A percentile compares a stretch with the other conserved stretches of the same genome.
These are phyloP conservation scores for Epichloe uncinata DNA, from an alignment of 2,329 filamentous ascomycete genomes.

Conservation along the genomic window DNA sequence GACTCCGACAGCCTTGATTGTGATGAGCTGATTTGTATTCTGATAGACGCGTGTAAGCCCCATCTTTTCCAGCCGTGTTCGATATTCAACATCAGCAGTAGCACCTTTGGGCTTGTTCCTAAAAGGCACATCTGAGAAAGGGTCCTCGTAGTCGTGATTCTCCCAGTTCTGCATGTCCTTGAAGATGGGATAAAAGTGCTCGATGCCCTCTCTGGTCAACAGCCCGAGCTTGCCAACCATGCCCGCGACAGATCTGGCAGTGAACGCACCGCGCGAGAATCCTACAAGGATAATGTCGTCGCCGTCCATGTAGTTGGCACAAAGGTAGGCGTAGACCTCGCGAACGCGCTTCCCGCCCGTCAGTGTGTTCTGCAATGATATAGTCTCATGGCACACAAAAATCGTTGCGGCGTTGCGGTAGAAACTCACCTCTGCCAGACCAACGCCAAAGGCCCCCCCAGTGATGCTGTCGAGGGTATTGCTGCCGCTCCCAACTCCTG, in stretches of 20 bases:
- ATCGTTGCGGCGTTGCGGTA: no score
- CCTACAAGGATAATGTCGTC: conserved; percentile 44
- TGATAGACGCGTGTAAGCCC: conserved; percentile 30
- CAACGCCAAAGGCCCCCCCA: conserved; percentile 41
- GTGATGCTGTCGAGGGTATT: conserved; percentile 35
- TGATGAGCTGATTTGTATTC: conserved; percentile 28
- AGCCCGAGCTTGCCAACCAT: conserved; percentile 38
- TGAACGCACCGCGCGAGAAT: conserved; percentile 47
- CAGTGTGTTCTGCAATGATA: not conserved
- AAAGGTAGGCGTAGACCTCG: conserved; percentile 49
- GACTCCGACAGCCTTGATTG: conserved; percentile 31
- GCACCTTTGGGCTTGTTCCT: conserved; percentile 33
- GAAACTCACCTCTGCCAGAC: conserved; percentile 34
- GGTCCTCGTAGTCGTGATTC: conserved; percentile 30
- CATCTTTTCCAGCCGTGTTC: conserved; percentile 29
- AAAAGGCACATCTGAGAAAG: conserved; percentile 34
- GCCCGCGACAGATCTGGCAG: conserved; percentile 40
- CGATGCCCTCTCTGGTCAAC: conserved; percentile 37
- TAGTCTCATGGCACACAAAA: not conserved
- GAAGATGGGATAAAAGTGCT: conserved; percentile 42
- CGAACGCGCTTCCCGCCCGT: conserved; percentile 31
- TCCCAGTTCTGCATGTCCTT: conserved; percentile 43
- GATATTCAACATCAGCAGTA: conserved; percentile 28
- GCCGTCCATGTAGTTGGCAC: conserved; percentile 45
- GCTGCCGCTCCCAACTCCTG: conserved; percentile 43